Percentiles rank a stretch among this genome's conserved stretches.
Conservation (phyloP, 23 red algal genomes). For the Gracilariopsis chorda region DNA sequence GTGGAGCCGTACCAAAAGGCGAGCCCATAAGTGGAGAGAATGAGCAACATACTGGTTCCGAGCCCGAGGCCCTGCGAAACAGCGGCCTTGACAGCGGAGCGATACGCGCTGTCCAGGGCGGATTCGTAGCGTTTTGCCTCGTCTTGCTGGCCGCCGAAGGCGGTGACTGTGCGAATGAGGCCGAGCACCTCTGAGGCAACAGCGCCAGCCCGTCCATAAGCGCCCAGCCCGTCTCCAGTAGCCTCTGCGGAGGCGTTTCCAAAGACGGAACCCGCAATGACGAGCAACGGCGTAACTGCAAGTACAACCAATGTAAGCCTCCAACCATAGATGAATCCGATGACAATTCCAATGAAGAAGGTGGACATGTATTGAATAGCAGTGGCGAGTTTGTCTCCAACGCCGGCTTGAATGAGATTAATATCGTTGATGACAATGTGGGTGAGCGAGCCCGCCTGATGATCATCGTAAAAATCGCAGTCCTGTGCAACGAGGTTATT, state of each 20-base stretch:
- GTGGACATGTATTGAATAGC: constrained; percentile 46
- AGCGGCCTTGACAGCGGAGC: constrained; percentile 39
- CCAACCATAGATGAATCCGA: constrained; percentile 83
- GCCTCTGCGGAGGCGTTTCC: constrained; percentile 76
- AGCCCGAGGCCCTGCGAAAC: constrained; percentile 56
- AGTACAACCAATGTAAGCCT: constrained; percentile 72
- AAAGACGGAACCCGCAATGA: constrained; percentile 58
- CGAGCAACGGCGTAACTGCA: constrained; percentile 45
- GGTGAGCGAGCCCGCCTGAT: constrained; percentile 28
- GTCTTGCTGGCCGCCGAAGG: constrained; percentile 65
- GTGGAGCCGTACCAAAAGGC: constrained; percentile 79
- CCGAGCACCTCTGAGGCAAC: constrained; percentile 76
- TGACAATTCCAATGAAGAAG: constrained; percentile 65
- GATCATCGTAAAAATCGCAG: constrained; percentile 38
- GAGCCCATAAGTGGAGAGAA: constrained; percentile 83
- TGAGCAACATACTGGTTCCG: constrained; percentile 79
- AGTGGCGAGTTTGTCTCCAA: constrained; percentile 66
- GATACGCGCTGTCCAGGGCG: constrained; percentile 47
- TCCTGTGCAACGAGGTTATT: constrained; percentile 43
- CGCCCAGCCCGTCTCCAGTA: constrained; percentile 66
- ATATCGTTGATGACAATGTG: constrained; percentile 56
- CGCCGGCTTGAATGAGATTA: constrained; percentile 54
- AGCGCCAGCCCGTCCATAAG: constrained; percentile 82
- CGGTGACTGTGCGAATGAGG: constrained; percentile 80
- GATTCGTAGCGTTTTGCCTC: constrained; percentile 66